Conservation (phyloP, 805 yeast species). For the Barnettozyma sp. region DNA sequence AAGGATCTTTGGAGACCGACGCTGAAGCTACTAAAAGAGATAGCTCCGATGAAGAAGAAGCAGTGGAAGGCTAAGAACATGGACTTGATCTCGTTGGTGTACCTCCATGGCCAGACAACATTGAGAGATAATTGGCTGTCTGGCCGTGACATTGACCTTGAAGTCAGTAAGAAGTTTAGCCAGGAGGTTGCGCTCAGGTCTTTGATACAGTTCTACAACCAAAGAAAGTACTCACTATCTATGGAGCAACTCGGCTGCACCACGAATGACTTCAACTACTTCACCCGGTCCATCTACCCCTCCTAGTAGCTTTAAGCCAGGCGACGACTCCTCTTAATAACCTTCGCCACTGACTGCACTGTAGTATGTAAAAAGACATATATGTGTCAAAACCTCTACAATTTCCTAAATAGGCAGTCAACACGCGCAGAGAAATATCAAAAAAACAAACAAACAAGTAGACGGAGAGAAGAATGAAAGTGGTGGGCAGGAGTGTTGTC, state of each 20-base stretch:
- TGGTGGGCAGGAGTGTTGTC: too few relatives aligned
- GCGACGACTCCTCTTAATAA: too few relatives aligned
- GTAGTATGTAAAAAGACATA: too few relatives aligned
- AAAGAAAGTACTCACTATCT: conserved; percentile 44
- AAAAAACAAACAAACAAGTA: conserved; percentile 4
- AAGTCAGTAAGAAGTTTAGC: conserved; percentile 68
- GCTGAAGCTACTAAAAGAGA: conserved; percentile 64
- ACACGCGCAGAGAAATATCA: background rate
- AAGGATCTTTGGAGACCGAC: conserved; percentile 58
- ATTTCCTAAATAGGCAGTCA: too few relatives aligned
- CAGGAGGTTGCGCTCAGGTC: conserved; percentile 83
- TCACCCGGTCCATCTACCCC: conserved; percentile 35
- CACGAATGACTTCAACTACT: conserved; percentile 34
- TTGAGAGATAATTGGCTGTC: conserved; percentile 84
- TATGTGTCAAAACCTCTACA: too few relatives aligned
- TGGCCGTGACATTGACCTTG: conserved; percentile 71
- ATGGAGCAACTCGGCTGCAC: conserved; percentile 55
- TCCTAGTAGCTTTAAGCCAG: too few relatives aligned
- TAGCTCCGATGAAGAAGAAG: conserved; percentile 86
- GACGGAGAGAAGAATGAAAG: too few relatives aligned
- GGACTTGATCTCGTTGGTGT: conserved; percentile 87
- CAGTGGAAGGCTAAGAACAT: conserved; percentile 91
- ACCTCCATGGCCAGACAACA: conserved; percentile 62
- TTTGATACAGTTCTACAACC: conserved; percentile 68
- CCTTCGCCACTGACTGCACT: too few relatives aligned